Base-by-base conservation (phyloP, 108 stramenopile genomes). In the Cyclotella baltica region DNA sequence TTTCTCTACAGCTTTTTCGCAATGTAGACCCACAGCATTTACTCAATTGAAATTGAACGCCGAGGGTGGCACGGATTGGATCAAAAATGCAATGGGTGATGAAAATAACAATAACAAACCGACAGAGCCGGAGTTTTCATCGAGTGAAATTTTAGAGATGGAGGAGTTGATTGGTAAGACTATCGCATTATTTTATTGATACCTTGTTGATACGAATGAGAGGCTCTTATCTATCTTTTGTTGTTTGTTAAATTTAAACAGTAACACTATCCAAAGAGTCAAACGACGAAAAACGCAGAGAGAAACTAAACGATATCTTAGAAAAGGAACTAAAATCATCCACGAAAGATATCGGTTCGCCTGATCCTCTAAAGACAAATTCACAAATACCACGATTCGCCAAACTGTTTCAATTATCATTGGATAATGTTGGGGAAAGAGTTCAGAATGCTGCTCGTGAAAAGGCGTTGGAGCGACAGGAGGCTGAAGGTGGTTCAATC, bases 61-160 rank as follows among this genome's bases (percentile, higher is more conserved):
- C 30, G 75, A 68, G 46, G 77, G 62, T 4, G 62, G 76, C 29
- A 63, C 64, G 34, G 70, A 43, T 29, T 77, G 58, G 76, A 76
- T 68, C 23, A 76, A 69, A 37, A 47, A 76, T 58, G 66, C 76
- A 46, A 76, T 76, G 76, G 67, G 58, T 22, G 37, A 33, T 20
- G 57, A 40, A 10, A 51, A 65, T 36, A 48, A 6, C 2, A 48
- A 4, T 1, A n/a, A 48, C 0, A 4, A 30, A 16, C 30, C 10
- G n/a, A 61, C 31, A 34, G 59, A 61, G 30, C 31, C 59, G 33
- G 63, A 64, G 27, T 88, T 71, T 68, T 64, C 88, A 36, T 43
- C 56, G 35, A 67, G n/a, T 52, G 88, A 90, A 75, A 66, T 86
- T 28, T n/a, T 78, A 57, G 87, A 89, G 50, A 93, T 93, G 92